phyloP scores from a whole-genome alignment of 139 green algal species.

The Raphidocelis subcapitata region DNA sequence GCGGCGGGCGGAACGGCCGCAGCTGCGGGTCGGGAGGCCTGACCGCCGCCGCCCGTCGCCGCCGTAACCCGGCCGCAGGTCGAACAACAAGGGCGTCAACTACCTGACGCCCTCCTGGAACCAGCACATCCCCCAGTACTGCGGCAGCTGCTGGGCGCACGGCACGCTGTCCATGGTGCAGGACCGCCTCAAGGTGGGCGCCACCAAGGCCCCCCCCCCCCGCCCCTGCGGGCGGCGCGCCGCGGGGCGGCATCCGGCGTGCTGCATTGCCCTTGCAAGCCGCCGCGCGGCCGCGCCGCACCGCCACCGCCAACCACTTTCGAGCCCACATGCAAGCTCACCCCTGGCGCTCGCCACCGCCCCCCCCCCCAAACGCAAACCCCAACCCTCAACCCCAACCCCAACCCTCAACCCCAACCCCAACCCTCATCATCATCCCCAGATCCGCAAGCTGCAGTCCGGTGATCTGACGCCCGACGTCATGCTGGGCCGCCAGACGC shows the following conservation, averaged over 20 bases:
- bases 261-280: too few species aligned
- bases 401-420: neutral
- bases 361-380: neutral
- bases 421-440: too few species aligned
- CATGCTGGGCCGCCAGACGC: constrained; percentile 50
- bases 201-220: neutral
- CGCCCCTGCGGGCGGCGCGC: too few species aligned
- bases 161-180: constrained; percentile 41
- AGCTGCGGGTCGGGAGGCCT: too few species aligned
- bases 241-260: too few species aligned
- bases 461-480: constrained; percentile 38
- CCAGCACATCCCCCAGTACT: constrained; percentile 20
- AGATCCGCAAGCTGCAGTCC: constrained; percentile 11
- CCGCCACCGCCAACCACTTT: too few species aligned
- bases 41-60: too few species aligned
- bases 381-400: neutral
- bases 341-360: too few species aligned
- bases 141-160: constrained; percentile 36
- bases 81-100: constrained; percentile 29
- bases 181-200: constrained; percentile 39
- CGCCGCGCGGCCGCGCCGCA: too few species aligned
- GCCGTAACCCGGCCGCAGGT: too few species aligned
- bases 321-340: too few species aligned
- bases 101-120: constrained; percentile 44
- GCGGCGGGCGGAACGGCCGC: too few species aligned